Conservation (phyloP, 2,329 filamentous ascomycete genomes). For the Furcasterigmium sp. region DNA sequence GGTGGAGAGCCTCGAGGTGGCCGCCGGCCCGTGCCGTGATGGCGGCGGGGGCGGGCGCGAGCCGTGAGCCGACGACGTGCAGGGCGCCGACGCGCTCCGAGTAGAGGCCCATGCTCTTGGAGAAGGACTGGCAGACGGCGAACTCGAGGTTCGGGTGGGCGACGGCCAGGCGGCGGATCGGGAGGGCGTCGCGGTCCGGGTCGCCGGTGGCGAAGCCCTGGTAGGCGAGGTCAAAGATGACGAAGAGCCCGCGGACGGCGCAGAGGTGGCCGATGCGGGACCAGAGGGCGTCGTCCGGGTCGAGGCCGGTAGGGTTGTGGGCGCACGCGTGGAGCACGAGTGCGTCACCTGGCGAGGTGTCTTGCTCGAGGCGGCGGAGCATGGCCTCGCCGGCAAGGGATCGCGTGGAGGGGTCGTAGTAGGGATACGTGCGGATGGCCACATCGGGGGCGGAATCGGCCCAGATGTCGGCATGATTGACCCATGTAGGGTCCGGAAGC, state of each 20-base stretch:
- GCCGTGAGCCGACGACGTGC: not conserved
- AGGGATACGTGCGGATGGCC: conserved; percentile 15
- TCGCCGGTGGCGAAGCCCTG: conserved; percentile 27
- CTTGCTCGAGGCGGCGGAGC: conserved; percentile 14
- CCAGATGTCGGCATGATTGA: conserved; percentile 23
- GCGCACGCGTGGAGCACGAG: conserved; percentile 24
- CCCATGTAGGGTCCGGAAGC: conserved; percentile 24
- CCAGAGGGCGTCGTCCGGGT: conserved; percentile 24
- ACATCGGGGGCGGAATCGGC: conserved; percentile 13
- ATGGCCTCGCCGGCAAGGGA: conserved; percentile 20
- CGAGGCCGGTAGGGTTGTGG: conserved; percentile 27
- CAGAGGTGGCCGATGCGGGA: conserved; percentile 27
- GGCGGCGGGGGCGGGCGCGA: conserved; percentile 13
- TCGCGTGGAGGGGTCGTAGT: conserved; percentile 16
- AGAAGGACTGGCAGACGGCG: conserved; percentile 21
- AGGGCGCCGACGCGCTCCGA: conserved; percentile 18
- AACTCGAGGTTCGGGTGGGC: conserved; percentile 13
- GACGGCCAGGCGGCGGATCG: conserved; percentile 21
- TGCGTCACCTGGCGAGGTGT: conserved; percentile 20
- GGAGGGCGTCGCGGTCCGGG: conserved; percentile 21
- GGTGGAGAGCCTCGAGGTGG: not conserved
- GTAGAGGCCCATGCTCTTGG: conserved; percentile 24
- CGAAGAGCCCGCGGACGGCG: conserved; percentile 22
- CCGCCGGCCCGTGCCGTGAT: not conserved
- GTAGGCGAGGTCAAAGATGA: conserved; percentile 26